Evolutionary conservation across 129 eudicot species (phyloP), one percentile per base, ranked within the genome.

Genomic region (Escallonia rubra): DNA sequence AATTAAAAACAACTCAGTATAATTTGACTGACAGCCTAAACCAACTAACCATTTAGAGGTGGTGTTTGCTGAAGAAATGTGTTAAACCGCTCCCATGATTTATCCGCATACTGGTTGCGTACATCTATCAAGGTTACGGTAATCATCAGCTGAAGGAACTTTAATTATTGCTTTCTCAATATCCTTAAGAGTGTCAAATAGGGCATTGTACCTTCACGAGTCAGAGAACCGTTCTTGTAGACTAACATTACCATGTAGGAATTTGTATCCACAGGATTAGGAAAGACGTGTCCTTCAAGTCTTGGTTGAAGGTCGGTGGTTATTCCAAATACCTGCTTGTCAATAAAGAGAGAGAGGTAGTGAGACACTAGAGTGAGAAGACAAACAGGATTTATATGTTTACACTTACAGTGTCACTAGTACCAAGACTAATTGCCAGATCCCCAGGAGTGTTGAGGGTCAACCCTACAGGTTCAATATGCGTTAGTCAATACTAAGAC

Each of bases 361-460:
- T 23, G 34, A 23, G 34, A 23, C 34, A 23, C 34, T 23, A 23
- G 34, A 23, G 34, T 61, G 2, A 48, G 43, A 8, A 63, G 12
- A 60, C 9, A 23, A 23, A 23, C 15, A 55, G 41, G 10, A 56
- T 40, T 10, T 4, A 11, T 8, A 38, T 38, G 13, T 49, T 12
- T 49, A 57, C 58, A 80, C 95, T 82, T 71, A 89, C 98, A 52
- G 96, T 93, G 73, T 93, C 98, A 74, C 98, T 93, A 43, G 98
- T 93, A 72, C 98, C 98, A 72, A 93, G 96, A 80, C 98, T 93
- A 53, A 93, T 82, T 54, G 95, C 98, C 80, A 93, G 82, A 82
- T 93, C 98, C 59, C 98, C 98, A 50, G 96, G 98, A 54, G 87
- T 84, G 76, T 89, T 89, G 70, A 93, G 88, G 63, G 95, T 89